A percentile compares a stretch with the other conserved stretches of the same genome.
Evolutionary conservation across 177 flowering plant genomes (phyloP).

Genomic region (Vitis hybrid): DNA sequence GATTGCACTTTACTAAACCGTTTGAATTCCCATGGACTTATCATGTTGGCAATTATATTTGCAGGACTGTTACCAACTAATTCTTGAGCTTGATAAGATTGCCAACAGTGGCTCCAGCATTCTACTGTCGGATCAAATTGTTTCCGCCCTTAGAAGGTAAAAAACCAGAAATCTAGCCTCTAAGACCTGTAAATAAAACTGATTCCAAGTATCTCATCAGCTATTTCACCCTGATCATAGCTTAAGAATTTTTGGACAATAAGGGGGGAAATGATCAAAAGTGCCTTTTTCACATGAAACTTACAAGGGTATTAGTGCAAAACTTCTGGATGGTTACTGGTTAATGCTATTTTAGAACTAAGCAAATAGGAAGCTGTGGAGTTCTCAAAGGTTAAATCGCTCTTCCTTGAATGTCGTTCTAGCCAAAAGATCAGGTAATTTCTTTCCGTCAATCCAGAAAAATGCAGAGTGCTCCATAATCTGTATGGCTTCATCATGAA

Average conservation of each 20-base stretch:
- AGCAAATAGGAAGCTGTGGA: too few relatives aligned
- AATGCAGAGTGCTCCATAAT: not conserved
- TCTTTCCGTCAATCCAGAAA: not conserved
- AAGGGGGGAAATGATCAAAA: too few relatives aligned
- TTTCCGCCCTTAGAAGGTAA: conserved; percentile 33
- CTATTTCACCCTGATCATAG: not conserved
- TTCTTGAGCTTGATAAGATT: conserved; percentile 34
- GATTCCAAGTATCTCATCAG: not conserved
- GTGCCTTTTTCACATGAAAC: not conserved
- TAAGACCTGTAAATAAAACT: not conserved
- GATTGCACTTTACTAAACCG: too few relatives aligned
- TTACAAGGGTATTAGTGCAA: not conserved
- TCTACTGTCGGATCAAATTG: conserved; percentile 18
- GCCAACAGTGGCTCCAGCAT: conserved; percentile 3
- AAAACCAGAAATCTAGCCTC: not conserved
- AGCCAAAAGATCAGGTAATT: not conserved
- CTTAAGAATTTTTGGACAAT: not conserved
- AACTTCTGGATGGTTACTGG: too few relatives aligned
- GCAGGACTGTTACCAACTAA: conserved; percentile 40
- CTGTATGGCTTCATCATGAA: not conserved
- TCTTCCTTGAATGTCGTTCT: not conserved
- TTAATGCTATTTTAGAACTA: too few relatives aligned
- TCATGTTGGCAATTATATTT: not conserved
- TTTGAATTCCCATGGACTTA: not conserved
- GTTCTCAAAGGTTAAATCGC: too few relatives aligned